These are phyloP conservation scores for Sophora flavescens DNA, from an alignment of 306 rosid species.

Conservation along the genomic window DNA sequence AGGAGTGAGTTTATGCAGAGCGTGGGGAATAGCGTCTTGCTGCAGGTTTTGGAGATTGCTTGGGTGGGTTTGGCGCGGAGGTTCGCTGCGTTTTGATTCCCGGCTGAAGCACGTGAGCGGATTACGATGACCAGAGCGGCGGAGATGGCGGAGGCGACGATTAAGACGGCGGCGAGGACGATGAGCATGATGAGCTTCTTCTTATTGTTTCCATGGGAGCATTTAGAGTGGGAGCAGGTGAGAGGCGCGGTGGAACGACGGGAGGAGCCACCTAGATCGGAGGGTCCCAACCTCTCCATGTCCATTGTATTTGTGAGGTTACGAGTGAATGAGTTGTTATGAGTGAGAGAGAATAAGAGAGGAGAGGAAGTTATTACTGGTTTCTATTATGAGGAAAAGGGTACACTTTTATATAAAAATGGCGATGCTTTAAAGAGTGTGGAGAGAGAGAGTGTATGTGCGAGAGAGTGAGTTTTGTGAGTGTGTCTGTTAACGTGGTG, in stretches of 20 bases:
- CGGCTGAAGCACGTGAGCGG: constrained; percentile 44
- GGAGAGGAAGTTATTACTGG: constrained; percentile 14
- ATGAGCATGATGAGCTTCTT: constrained; percentile 61
- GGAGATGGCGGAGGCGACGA: constrained; percentile 67
- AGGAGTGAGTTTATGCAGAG: constrained; percentile 84
- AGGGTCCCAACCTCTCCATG: constrained; percentile 55
- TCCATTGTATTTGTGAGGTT: constrained; percentile 49
- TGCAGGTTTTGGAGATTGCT: constrained; percentile 84
- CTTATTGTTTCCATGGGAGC: neutral
- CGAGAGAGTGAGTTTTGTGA: no score
- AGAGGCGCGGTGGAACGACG: constrained; percentile 50
- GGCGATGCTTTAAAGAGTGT: neutral
- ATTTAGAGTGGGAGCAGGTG: neutral
- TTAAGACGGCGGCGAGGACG: constrained; percentile 56
- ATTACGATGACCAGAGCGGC: constrained; percentile 53
- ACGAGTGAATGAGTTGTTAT: neutral
- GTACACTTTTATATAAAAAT: neutral
- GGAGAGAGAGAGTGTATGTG: neutral
- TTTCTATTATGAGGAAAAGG: constrained; percentile 11
- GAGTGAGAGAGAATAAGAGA: neutral
- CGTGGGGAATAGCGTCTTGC: constrained; percentile 72
- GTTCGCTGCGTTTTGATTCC: neutral
- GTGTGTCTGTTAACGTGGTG: neutral
- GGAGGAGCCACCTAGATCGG: constrained; percentile 59
- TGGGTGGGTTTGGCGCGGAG: constrained; percentile 70